Evolutionary conservation across 208 protist species (phyloP), one percentile per base, ranked within the genome.

Genomic region (Wallacemonas sp.): DNA sequence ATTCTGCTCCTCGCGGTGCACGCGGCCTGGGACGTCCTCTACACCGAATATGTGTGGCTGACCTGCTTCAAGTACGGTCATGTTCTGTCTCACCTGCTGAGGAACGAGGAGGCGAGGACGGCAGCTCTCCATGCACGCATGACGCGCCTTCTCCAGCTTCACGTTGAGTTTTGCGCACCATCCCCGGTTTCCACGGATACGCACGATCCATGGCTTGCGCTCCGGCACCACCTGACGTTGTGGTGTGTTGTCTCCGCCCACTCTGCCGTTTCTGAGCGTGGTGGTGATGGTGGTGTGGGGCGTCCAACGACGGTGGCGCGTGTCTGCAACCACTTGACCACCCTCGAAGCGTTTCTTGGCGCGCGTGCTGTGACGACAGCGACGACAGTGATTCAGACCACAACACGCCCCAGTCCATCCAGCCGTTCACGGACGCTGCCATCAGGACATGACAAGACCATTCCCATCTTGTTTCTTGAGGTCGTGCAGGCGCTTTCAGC

Each of bases 281-380:
- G n/a, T n/a, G n/a, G n/a, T n/a, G n/a, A n/a, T n/a, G n/a, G n/a
- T n/a, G n/a, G n/a, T n/a, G n/a, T n/a, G n/a, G n/a, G n/a, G n/a
- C n/a, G n/a, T n/a, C n/a, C 27, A 14, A 34, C 27, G 24, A 41
- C 64, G 16, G 47, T 69, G n/a, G 48, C 68, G n/a, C 34, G 62
- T n/a, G 52, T 86, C 23, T 74, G 81, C 32, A 75, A 69, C 49
- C 80, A 90, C 38, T 56, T 86, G 27, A 78, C 73, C 21, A 75
- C 70, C 3, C 49, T 87, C 26, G 80, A 90, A 27, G 41, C 70
- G 24, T 65, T 71, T 23, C 72, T 67, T 12, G 49, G 57, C 5
- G 61, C 23, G 19, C 62, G 67, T 52, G 39, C 43, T 24, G 11
- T 41, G n/a, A n/a, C n/a, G n/a, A n/a, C n/a, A n/a, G n/a, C n/a